Percentiles rank a stretch among this genome's conserved stretches.
These are phyloP conservation scores for Ophiocordyceps camponoti-leonardi DNA, from an alignment of 2,329 filamentous ascomycete genomes.

Conservation along the genomic window DNA sequence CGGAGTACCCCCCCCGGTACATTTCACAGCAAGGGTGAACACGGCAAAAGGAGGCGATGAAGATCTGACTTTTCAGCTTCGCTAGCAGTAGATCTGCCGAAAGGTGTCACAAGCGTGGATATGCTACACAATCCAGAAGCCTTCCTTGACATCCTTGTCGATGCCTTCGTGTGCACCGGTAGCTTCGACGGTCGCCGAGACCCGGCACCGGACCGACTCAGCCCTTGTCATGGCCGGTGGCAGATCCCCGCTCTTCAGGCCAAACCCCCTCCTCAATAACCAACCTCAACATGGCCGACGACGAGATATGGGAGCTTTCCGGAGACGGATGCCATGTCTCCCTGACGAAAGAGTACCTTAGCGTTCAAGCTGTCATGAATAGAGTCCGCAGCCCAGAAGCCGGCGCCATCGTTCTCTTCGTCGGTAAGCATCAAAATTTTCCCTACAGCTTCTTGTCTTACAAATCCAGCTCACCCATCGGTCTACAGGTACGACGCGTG, in stretches of 20 bases:
- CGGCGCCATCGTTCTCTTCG: constrained; percentile 62
- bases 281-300: constrained; percentile 3
- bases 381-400: constrained; percentile 56
- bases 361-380: constrained; percentile 39
- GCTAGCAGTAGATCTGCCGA: background rate
- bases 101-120: background rate
- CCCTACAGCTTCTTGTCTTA: background rate
- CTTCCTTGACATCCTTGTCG: background rate
- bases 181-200: background rate
- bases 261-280: background rate
- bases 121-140: background rate
- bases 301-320: constrained; percentile 20
- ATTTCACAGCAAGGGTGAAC: too few relatives aligned
- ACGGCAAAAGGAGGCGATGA: too few relatives aligned
- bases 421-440: constrained; percentile 31
- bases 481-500: constrained; percentile 51
- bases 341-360: constrained; percentile 46
- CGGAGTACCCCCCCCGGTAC: too few relatives aligned
- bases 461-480: background rate
- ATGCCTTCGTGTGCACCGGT: background rate
- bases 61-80: background rate
- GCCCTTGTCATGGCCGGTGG: background rate
- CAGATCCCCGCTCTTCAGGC: background rate
- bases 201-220: background rate
- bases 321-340: constrained; percentile 45